Base-by-base conservation (phyloP, 2,329 filamentous ascomycete genomes). In the Bipolaris bicolor region DNA sequence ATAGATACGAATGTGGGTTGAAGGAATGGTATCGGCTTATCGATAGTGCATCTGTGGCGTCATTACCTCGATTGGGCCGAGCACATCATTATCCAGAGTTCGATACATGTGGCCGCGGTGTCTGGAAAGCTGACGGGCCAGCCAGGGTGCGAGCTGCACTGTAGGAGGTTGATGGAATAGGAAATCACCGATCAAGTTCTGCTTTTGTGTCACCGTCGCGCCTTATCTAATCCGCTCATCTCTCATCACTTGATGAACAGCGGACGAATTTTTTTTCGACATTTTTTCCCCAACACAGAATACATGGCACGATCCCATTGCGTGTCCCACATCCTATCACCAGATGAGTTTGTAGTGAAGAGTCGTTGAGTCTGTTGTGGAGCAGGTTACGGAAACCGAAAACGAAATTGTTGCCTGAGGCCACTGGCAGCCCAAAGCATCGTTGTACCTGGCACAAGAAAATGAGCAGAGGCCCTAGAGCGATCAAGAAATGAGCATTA, bases 21-120 rank as follows among this genome's bases (percentile, higher is more conserved):
- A 20, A 49, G 48, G 39, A 39, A 44, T 11, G 20, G 29, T 31
- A 20, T 46, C 29, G 26, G 40, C 55, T 61, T 61, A 61, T 61
- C 58, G 58, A 61, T 61, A 60, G 40, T 36, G 13, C n/a, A 31
- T 16, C 2, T 31, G 34, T 57, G 50, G 55, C 55, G 55, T 48
- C 44, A 57, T 53, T 26, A n/a, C 24, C 13, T 33, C 15, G 1
- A 26, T 5, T 31, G 10, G 34, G 39, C 39, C 3, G 40, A 43
- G 40, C 40, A 43, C 40, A 43, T 43, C 15, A 16, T 16, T 15
- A 7, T 31, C 10, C 10, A 31, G 29, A 43, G 20, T 24, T 43
- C 13, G 34, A 16, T 26, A 26, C 39, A 24, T n/a, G n/a, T n/a
- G 15, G n/a, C 11, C 15, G 18, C 10, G 20, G 40, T 26, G 6